A percentile compares a stretch with the other conserved stretches of the same genome.
Evolutionary conservation across 2,329 filamentous ascomycete genomes (phyloP).

Genomic region (Fonsecaea erecta): DNA sequence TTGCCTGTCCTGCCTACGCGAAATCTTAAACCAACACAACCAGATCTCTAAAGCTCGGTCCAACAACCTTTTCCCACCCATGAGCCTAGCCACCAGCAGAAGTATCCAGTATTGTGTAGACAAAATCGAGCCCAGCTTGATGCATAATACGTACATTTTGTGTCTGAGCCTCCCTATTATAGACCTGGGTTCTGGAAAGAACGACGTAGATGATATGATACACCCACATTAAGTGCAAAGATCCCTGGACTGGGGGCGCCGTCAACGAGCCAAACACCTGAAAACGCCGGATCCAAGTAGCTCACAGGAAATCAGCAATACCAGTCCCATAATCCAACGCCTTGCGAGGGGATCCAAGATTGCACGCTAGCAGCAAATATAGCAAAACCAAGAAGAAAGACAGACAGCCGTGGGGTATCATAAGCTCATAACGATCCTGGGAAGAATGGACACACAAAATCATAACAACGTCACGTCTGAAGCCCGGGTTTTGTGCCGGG

Average conservation of each 20-base stretch:
- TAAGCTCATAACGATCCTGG: conserved; percentile 22
- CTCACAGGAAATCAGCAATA: not conserved
- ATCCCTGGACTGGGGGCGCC: not conserved
- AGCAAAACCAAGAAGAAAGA: conserved; percentile 11
- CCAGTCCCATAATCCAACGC: not conserved
- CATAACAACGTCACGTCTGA: conserved; percentile 12
- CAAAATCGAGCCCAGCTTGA: not conserved
- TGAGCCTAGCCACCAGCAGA: not conserved
- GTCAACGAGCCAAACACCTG: not conserved
- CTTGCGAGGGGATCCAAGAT: not conserved
- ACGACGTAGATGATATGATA: not conserved
- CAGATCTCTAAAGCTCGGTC: not conserved
- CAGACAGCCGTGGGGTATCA: conserved; percentile 26
- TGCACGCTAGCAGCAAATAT: conserved; percentile 7
- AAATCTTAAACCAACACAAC: not conserved
- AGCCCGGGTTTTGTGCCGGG: not conserved
- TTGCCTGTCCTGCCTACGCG: not conserved
- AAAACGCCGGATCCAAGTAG: not conserved
- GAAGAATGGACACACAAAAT: conserved; percentile 20
- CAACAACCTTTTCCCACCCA: not conserved
- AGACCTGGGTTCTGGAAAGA: not conserved
- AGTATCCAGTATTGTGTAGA: not conserved
- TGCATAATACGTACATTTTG: not conserved
- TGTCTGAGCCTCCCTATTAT: not conserved
- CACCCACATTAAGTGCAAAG: not conserved